Conservation (phyloP, 192 early-diverging fungal genomes). For the Podochytrium sp. region DNA sequence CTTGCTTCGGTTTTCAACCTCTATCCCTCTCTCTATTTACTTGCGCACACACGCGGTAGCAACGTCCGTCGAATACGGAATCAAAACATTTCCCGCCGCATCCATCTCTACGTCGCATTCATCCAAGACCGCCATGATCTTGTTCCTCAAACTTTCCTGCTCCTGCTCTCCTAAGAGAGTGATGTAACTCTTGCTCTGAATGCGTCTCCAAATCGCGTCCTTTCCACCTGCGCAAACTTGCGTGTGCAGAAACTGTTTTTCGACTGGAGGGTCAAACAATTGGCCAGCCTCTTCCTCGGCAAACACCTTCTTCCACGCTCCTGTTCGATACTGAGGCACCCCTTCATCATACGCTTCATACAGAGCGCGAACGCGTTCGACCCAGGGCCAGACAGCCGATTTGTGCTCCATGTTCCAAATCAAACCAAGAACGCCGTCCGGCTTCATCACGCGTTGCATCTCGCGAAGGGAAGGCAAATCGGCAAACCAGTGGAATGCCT, state of each 20-base stretch:
- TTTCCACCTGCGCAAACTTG: not conserved
- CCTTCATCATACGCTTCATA: constrained; percentile 50
- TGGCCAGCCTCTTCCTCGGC: constrained; percentile 23
- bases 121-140: not conserved
- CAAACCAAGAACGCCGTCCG: constrained; percentile 29
- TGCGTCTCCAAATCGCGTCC: constrained; percentile 33
- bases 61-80: not conserved
- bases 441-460: constrained; percentile 50
- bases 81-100: not conserved
- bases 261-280: constrained; percentile 29
- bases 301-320: constrained; percentile 45
- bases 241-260: not conserved
- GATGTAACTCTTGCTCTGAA: constrained; percentile 44
- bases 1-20: no score
- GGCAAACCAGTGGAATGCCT: constrained; percentile 63
- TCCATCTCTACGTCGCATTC: not conserved
- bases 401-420: constrained; percentile 56
- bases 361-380: constrained; percentile 29
- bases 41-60: not conserved
- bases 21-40: not conserved
- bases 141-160: not conserved
- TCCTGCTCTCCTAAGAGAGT: constrained; percentile 1
- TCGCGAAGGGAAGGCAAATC: constrained; percentile 42
- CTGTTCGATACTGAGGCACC: constrained; percentile 54
- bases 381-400: constrained; percentile 35